Conservation (phyloP, 2,329 filamentous ascomycete species). For the Colletotrichum sublineola region DNA sequence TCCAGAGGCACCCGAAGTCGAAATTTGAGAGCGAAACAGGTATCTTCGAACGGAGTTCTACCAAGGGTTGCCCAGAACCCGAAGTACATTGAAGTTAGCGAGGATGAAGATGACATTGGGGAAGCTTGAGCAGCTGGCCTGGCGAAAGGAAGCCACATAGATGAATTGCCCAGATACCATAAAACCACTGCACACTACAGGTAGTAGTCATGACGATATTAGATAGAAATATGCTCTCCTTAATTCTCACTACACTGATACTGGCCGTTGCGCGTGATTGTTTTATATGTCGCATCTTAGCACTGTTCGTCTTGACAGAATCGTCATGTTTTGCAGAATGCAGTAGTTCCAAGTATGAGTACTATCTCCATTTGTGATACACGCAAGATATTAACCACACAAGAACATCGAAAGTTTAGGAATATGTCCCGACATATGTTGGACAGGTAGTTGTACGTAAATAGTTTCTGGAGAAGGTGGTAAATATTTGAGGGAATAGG, state of each 20-base stretch:
- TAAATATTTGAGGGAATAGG: too few relatives aligned
- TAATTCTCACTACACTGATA: background rate
- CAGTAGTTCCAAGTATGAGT: too few relatives aligned
- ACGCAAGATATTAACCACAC: background rate
- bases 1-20: conserved; percentile 16
- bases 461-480: too few relatives aligned
- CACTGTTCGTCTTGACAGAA: too few relatives aligned
- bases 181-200: background rate
- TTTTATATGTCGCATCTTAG: background rate
- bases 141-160: background rate
- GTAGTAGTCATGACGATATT: background rate
- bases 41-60: background rate
- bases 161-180: background rate
- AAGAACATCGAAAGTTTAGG: background rate
- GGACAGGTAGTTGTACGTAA: too few relatives aligned
- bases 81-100: background rate
- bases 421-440: background rate
- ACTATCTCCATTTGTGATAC: background rate
- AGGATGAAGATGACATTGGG: background rate
- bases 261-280: background rate
- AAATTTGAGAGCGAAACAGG: background rate
- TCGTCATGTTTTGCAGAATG: too few relatives aligned
- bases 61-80: background rate
- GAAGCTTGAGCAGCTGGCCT: background rate
- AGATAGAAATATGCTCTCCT: background rate